A percentile compares a stretch with the other conserved stretches of the same genome.
phyloP scores from a whole-genome alignment of 305 asterid genomes.

The Plantago lanceolata region DNA sequence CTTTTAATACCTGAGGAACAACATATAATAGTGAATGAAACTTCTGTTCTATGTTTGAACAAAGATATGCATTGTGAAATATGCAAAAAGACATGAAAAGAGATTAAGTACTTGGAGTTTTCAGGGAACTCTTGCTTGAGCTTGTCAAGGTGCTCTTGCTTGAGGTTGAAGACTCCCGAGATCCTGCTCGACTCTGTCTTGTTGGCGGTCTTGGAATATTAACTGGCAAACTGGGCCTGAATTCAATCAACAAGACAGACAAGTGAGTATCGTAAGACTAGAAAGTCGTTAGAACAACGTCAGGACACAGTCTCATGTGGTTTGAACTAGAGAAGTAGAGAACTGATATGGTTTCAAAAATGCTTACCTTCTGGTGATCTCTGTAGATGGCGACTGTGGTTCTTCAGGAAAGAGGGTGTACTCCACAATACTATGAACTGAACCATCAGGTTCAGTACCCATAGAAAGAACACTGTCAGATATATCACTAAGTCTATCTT shows the following conservation, averaged over 20 bases:
- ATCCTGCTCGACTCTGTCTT: constrained; percentile 44
- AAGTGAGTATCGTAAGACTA: background rate
- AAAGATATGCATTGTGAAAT: background rate
- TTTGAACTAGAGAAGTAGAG: constrained; percentile 4
- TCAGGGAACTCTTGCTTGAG: constrained; percentile 48
- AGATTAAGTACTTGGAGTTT: constrained; percentile 48
- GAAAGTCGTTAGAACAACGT: background rate
- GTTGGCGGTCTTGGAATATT: constrained; percentile 61
- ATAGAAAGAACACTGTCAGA: constrained; percentile 92
- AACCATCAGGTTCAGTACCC: constrained; percentile 92
- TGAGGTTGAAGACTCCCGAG: constrained; percentile 32
- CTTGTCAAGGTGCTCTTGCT: constrained; percentile 51
- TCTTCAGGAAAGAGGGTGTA: constrained; percentile 74
- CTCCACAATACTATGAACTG: constrained; percentile 69
- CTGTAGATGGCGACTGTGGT: constrained; percentile 41
- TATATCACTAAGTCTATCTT: constrained; percentile 88
- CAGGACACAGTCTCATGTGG: background rate
- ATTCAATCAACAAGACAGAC: constrained; percentile 21
- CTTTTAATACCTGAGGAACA: constrained; percentile 46
- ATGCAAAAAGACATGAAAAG: background rate
- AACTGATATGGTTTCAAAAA: constrained; percentile 20
- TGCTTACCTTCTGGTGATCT: constrained; percentile 57
- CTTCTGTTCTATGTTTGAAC: too few species aligned
- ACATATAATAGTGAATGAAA: constrained; percentile 12
- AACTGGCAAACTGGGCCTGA: constrained; percentile 42